A percentile compares a stretch with the other conserved stretches of the same genome.
phyloP scores from a whole-genome alignment of 2,329 filamentous ascomycete species.

The Didymosphaeria variabile region DNA sequence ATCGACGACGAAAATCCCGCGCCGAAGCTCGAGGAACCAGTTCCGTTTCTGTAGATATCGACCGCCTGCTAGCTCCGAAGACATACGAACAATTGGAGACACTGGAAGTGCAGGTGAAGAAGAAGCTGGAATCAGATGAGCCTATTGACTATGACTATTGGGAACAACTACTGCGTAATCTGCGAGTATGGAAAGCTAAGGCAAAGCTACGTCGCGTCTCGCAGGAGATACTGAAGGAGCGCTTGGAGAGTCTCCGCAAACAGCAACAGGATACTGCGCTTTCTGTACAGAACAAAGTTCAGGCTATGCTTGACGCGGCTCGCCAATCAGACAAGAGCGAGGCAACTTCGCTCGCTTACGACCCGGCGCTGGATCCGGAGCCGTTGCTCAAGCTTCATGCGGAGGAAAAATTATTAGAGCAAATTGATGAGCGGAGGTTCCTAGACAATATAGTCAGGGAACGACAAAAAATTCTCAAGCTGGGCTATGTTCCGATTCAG shows the following conservation, averaged over 20 bases:
- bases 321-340: slow-evolving; percentile 14
- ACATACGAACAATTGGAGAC: slow-evolving; percentile 84
- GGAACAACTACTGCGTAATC: slow-evolving; percentile 86
- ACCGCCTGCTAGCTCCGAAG: slow-evolving; percentile 86
- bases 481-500: slow-evolving; percentile 73
- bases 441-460: slow-evolving; percentile 66
- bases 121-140: slow-evolving; percentile 87
- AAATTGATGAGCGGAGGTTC: slow-evolving; percentile 67
- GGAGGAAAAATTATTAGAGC: slow-evolving; percentile 69
- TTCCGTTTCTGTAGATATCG: slow-evolving; percentile 87
- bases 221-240: slow-evolving; percentile 75
- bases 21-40: slow-evolving; percentile 79
- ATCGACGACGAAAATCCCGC: slow-evolving; percentile 73
- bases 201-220: slow-evolving; percentile 82
- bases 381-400: slow-evolving; percentile 69
- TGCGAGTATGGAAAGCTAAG: slow-evolving; percentile 91
- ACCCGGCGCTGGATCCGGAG: slow-evolving; percentile 67
- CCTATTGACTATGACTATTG: slow-evolving; percentile 97
- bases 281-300: slow-evolving; percentile 62
- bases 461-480: slow-evolving; percentile 68
- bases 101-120: slow-evolving; percentile 85
- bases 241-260: slow-evolving; percentile 71
- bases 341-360: slow-evolving; percentile 39
- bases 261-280: slow-evolving; percentile 74
- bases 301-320: slow-evolving; percentile 51